phyloP scores from a whole-genome alignment of 2,329 filamentous ascomycete genomes.

The Ceratocystis smalleyi region DNA sequence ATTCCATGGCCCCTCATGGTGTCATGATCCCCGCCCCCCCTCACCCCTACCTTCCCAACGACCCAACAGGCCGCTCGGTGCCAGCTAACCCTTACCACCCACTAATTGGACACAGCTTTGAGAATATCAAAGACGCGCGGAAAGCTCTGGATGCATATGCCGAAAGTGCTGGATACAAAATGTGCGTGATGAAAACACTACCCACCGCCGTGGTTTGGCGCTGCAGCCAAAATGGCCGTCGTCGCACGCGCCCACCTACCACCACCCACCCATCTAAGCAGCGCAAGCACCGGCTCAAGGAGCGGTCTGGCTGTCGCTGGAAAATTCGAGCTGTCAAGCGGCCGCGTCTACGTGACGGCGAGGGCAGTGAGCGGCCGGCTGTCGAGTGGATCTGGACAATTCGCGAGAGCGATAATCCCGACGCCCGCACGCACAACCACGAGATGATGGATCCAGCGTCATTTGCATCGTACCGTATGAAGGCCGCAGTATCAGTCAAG shows the following conservation, averaged over 20 bases:
- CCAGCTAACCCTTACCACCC: slow-evolving; percentile 16
- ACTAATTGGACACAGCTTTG: slow-evolving; percentile 15
- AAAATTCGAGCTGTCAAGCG: slow-evolving; percentile 16
- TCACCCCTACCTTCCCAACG: slow-evolving; percentile 15
- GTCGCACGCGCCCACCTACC: slow-evolving; percentile 5
- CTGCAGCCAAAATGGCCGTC: slow-evolving; percentile 15
- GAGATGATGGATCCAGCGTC: slow-evolving; percentile 14
- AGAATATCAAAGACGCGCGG: slow-evolving; percentile 13
- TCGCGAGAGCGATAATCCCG: slow-evolving; percentile 15
- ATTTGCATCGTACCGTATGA: slow-evolving; percentile 17
- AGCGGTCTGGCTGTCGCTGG: slow-evolving; percentile 16
- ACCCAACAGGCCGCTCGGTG: slow-evolving; percentile 16
- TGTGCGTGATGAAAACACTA: slow-evolving; percentile 17
- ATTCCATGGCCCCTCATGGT: background rate
- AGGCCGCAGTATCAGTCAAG: slow-evolving; percentile 13
- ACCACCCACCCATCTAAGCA: slow-evolving; percentile 14
- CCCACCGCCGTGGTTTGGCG: slow-evolving; percentile 16
- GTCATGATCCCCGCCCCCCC: slow-evolving; percentile 14
- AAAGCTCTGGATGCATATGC: slow-evolving; percentile 14
- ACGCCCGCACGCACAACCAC: slow-evolving; percentile 15
- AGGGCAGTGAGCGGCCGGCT: slow-evolving; percentile 18
- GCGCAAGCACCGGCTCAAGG: slow-evolving; percentile 15
- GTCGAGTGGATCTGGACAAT: slow-evolving; percentile 17
- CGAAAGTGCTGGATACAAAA: slow-evolving; percentile 15
- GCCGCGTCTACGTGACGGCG: slow-evolving; percentile 17